These are phyloP conservation scores for Fusarium sacchari DNA, from an alignment of 2,329 filamentous ascomycete species.

Conservation along the genomic window DNA sequence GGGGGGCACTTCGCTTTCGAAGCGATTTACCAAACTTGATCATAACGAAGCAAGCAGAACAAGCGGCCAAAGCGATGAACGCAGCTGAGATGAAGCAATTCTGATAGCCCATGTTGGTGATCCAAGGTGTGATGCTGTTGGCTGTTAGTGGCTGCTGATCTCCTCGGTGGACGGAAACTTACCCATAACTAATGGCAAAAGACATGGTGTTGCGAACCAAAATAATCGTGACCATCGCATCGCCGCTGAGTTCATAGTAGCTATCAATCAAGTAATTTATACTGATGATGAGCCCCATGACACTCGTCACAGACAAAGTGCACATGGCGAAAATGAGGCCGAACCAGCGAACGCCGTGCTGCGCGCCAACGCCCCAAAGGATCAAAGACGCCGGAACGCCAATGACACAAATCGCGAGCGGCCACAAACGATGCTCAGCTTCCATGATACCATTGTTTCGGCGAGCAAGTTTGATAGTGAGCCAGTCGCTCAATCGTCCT, in stretches of 20 bases:
- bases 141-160: neutral
- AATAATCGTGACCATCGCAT: conserved; percentile 53
- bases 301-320: conserved; percentile 47
- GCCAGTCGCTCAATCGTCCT: conserved; percentile 51
- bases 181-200: conserved; percentile 49
- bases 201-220: conserved; percentile 52
- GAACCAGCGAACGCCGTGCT: conserved; percentile 54
- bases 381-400: conserved; percentile 45
- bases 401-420: conserved; percentile 47
- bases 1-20: conserved; percentile 27
- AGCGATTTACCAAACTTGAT: conserved; percentile 57
- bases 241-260: conserved; percentile 53
- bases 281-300: conserved; percentile 50
- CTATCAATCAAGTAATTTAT: conserved; percentile 55
- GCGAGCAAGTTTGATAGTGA: conserved; percentile 52
- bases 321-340: conserved; percentile 55
- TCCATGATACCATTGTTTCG: conserved; percentile 55
- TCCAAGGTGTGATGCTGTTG: conserved; percentile 58
- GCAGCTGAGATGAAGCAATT: conserved; percentile 56
- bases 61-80: conserved; percentile 52
- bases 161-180: neutral
- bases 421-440: conserved; percentile 55
- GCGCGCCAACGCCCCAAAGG: conserved; percentile 50
- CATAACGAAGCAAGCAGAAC: conserved; percentile 55
- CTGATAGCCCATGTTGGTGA: conserved; percentile 53